Evolutionary conservation across 2,329 filamentous ascomycete genomes (phyloP).

Genomic region (Thermomyces lanuginosus): DNA sequence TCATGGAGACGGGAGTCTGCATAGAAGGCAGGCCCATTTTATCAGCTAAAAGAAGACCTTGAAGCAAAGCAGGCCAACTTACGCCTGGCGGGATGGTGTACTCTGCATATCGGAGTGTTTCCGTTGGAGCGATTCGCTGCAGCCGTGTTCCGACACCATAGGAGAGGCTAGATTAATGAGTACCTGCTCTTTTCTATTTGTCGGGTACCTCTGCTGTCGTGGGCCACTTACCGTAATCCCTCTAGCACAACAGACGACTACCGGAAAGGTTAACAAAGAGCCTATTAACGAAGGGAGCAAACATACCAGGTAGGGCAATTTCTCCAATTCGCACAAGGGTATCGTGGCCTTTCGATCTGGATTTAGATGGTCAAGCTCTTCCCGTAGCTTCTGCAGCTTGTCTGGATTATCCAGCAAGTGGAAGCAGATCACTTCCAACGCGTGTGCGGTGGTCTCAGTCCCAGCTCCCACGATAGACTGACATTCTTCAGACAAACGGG

Average conservation of each 20-base stretch:
- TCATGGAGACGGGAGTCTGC: conserved; percentile 12
- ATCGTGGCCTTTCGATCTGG: conserved; percentile 5
- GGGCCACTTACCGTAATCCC: conserved; percentile 11
- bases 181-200: background rate
- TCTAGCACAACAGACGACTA: conserved; percentile 16
- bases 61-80: conserved; percentile 1
- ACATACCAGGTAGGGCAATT: conserved; percentile 15
- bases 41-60: no score
- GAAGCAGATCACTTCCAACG: conserved; percentile 10
- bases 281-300: background rate
- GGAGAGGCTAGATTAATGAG: conserved; percentile 11
- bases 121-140: conserved; percentile 8
- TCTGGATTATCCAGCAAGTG: conserved; percentile 10
- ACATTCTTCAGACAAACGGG: conserved; percentile 17
- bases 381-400: conserved; percentile 9
- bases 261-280: conserved; percentile 1
- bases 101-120: conserved; percentile 6
- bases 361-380: conserved; percentile 8
- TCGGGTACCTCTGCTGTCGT: no score
- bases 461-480: conserved; percentile 17
- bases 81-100: conserved; percentile 9
- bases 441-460: conserved; percentile 17
- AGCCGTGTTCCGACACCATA: conserved; percentile 15
- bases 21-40: no score
- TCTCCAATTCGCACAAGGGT: conserved; percentile 15